phyloP scores from a whole-genome alignment of 495 filamentous ascomycete genomes.

The Immersiella caudata region DNA sequence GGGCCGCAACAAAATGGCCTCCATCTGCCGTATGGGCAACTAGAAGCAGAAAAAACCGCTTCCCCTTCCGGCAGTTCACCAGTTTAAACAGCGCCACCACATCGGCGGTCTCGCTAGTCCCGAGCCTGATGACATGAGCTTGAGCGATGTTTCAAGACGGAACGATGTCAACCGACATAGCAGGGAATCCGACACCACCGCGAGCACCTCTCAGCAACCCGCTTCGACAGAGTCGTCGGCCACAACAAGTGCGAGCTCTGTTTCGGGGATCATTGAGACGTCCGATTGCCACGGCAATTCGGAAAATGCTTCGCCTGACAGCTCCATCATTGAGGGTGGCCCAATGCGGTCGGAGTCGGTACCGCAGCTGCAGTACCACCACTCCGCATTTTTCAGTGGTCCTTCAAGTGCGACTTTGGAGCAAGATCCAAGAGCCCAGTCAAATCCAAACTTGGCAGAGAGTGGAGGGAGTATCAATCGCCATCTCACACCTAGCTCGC shows the following conservation, averaged over 20 bases:
- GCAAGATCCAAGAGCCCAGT: conserved; percentile 44
- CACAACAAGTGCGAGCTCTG: conserved; percentile 54
- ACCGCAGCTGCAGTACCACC: conserved; percentile 61
- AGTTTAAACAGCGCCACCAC: conserved; percentile 18
- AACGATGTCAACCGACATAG: conserved; percentile 48
- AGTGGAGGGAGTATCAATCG: conserved; percentile 51
- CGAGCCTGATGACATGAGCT: conserved; percentile 40
- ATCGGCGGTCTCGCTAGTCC: conserved; percentile 21
- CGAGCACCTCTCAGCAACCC: conserved; percentile 48
- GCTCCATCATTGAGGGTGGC: conserved; percentile 45
- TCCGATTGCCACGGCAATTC: conserved; percentile 44
- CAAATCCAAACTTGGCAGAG: conserved; percentile 51
- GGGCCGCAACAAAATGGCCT: conserved; percentile 13
- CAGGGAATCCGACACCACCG: conserved; percentile 51
- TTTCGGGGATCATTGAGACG: conserved; percentile 50
- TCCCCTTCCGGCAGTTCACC: conserved; percentile 13
- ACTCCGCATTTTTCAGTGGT: conserved; percentile 47
- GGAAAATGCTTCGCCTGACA: conserved; percentile 45
- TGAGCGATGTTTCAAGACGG: conserved; percentile 35
- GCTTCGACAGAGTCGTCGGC: conserved; percentile 49
- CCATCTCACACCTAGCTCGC: conserved; percentile 59
- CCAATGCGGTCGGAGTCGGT: conserved; percentile 43
- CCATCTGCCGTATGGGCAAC: conserved; percentile 7
- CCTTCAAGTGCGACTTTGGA: conserved; percentile 42
- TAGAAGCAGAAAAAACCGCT: conserved; percentile 22